These are phyloP conservation scores for Dothistroma pini DNA, from an alignment of 2,329 filamentous ascomycete genomes.

Conservation along the genomic window DNA sequence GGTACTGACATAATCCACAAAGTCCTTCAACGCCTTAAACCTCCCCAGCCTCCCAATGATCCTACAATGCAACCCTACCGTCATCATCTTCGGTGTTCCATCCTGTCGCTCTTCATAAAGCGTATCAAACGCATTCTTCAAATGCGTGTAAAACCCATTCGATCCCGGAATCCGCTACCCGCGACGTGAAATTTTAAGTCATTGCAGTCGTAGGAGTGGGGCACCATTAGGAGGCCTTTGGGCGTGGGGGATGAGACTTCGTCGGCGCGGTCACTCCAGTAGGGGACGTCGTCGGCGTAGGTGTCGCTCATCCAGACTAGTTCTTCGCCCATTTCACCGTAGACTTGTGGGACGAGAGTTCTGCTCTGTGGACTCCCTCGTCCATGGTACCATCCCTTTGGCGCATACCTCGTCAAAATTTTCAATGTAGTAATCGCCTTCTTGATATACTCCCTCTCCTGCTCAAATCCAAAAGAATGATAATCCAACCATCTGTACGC, in stretches of 20 bases:
- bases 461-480: slow-evolving; percentile 44
- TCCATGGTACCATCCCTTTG: slow-evolving; percentile 50
- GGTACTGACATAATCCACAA: slow-evolving; percentile 51
- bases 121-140: slow-evolving; percentile 54
- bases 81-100: slow-evolving; percentile 57
- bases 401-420: slow-evolving; percentile 40
- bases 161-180: slow-evolving; percentile 46
- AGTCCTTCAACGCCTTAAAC: slow-evolving; percentile 50
- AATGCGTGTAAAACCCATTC: slow-evolving; percentile 44
- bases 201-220: slow-evolving; percentile 50
- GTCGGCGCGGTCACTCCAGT: slow-evolving; percentile 52
- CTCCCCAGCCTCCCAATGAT: slow-evolving; percentile 53
- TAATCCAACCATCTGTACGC: slow-evolving; percentile 53
- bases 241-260: slow-evolving; percentile 41
- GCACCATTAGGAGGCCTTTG: slow-evolving; percentile 51
- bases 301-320: slow-evolving; percentile 50
- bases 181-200: slow-evolving; percentile 48
- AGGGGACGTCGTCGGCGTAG: slow-evolving; percentile 54
- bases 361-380: slow-evolving; percentile 43
- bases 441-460: slow-evolving; percentile 48
- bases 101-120: slow-evolving; percentile 52
- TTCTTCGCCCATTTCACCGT: slow-evolving; percentile 49
- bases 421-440: slow-evolving; percentile 43
- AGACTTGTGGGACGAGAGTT: slow-evolving; percentile 48
- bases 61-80: slow-evolving; percentile 52